A percentile compares a stretch with the other conserved stretches of the same genome.
phyloP scores from a whole-genome alignment of 2,329 filamentous ascomycete genomes.

The Capronia epimyces region DNA sequence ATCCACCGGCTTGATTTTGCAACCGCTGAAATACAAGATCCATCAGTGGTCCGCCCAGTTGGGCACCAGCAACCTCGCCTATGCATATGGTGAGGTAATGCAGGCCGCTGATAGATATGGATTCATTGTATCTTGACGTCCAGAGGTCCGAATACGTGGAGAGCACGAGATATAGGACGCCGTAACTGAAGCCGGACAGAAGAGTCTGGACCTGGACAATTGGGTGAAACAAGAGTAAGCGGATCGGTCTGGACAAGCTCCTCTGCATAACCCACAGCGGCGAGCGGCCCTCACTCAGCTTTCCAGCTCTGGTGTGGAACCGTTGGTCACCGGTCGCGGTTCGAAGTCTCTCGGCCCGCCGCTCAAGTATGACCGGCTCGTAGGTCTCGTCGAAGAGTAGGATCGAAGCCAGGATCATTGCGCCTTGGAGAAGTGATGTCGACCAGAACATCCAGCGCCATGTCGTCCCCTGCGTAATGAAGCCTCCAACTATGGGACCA shows the following conservation, averaged over 20 bases:
- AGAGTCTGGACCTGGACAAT: conserved; percentile 49
- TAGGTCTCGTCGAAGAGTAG: conserved; percentile 57
- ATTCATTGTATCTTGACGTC: conserved; percentile 45
- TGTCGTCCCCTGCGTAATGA: conserved; percentile 44
- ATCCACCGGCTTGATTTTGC: conserved; percentile 1
- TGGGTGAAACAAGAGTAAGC: conserved; percentile 48
- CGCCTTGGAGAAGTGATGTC: conserved; percentile 53
- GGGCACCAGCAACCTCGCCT: conserved; percentile 50
- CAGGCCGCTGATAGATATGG: conserved; percentile 47
- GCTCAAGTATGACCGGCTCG: conserved; percentile 46
- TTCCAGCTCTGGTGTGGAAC: conserved; percentile 1
- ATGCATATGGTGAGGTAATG: conserved; percentile 54
- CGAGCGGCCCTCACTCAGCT: not conserved
- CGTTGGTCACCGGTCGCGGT: conserved; percentile 2
- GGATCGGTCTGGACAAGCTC: conserved; percentile 10
- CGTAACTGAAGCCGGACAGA: conserved; percentile 39
- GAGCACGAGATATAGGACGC: conserved; percentile 52
- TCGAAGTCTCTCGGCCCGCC: not conserved
- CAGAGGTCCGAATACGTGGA: conserved; percentile 53
- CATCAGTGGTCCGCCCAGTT: conserved; percentile 39
- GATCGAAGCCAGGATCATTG: conserved; percentile 54
- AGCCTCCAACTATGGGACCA: conserved; percentile 57
- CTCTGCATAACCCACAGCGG: not conserved
- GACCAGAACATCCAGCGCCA: conserved; percentile 41
- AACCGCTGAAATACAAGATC: conserved; percentile 34